Evolutionary conservation across 306 rosid genomes (phyloP), one percentile per base, ranked within the genome.

Genomic region (Chamaecrista fasciculata): DNA sequence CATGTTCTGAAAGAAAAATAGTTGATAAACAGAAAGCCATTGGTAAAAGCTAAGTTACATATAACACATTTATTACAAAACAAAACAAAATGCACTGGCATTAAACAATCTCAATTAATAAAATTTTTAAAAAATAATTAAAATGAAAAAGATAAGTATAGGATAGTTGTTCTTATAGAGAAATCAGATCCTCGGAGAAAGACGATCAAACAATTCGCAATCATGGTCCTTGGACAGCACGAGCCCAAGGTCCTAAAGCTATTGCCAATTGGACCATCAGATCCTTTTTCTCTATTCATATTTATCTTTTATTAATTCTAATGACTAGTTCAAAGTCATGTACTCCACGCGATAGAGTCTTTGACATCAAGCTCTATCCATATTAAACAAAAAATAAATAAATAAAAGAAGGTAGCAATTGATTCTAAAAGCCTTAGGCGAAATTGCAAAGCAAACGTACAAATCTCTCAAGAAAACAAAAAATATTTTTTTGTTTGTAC

Each of bases 1-100:
- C 85, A 95, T 89, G 80, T 91, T 91, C 99, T 95, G 97, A 78
- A 65, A 87, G 78, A 50, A 72, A 80, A 71, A 64, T 40, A 61
- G 53, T 73, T 31, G 50, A 65, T 77, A 67, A 66, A 76, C 39
- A 75, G 53, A 52, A 76, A 62, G 12, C 33, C 28, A 46, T n/a
- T 21, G 21, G 28, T 29, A 44, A 26, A 19, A 24, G 19, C 43
- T 53, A 67, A 71, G 64, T 14, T 49, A 28, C 73, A 44, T 21
- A 51, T 44, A 47, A 49, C 4, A n/a, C 67, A 69, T 33, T 40
- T 40, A 47, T 55, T 25, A 67, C 72, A 18, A 15, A 47, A 42
- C 69, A 71, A 55, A 81, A 52, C 40, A 8, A 47, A 18, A 52
- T 29, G 48, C 39, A 29, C 1, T 15, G 20, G 33, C 61, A 60